Conservation (phyloP, 495 filamentous ascomycete species). For the Penicillium fimorum region DNA sequence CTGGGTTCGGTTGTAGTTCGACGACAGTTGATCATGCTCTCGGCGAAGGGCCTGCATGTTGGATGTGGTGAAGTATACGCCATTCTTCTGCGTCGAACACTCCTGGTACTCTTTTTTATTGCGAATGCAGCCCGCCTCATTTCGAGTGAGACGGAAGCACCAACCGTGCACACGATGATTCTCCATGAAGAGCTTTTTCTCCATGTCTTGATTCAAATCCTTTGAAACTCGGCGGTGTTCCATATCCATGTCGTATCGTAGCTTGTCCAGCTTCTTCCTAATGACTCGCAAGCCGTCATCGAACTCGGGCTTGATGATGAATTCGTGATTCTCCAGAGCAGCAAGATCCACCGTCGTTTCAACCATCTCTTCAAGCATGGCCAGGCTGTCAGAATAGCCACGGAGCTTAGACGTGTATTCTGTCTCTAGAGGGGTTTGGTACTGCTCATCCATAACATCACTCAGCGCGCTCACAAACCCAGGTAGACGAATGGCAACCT, state of each 20-base stretch:
- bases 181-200: slow-evolving; percentile 98
- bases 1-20: slow-evolving; percentile 95
- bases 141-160: slow-evolving; percentile 93
- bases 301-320: slow-evolving; percentile 98
- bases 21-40: slow-evolving; percentile 90
- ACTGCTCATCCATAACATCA: slow-evolving; percentile 92
- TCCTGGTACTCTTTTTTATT: slow-evolving; percentile 89
- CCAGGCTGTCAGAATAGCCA: slow-evolving; percentile 72
- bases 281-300: slow-evolving; percentile 87
- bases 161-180: slow-evolving; percentile 94
- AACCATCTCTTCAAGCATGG: slow-evolving; percentile 94
- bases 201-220: slow-evolving; percentile 88
- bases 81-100: slow-evolving; percentile 98
- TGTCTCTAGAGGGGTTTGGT: slow-evolving; percentile 80
- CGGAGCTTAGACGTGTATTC: slow-evolving; percentile 84
- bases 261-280: slow-evolving; percentile 83
- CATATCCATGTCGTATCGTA: slow-evolving; percentile 75
- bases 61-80: slow-evolving; percentile 94
- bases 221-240: slow-evolving; percentile 75
- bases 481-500: slow-evolving; percentile 87
- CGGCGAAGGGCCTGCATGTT: slow-evolving; percentile 78
- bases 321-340: slow-evolving; percentile 95
- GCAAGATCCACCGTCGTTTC: slow-evolving; percentile 97
- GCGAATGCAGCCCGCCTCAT: slow-evolving; percentile 88
- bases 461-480: slow-evolving; percentile 87